Base-by-base conservation (phyloP, 352 stramenopile species). In the Pythium brachiatum region DNA sequence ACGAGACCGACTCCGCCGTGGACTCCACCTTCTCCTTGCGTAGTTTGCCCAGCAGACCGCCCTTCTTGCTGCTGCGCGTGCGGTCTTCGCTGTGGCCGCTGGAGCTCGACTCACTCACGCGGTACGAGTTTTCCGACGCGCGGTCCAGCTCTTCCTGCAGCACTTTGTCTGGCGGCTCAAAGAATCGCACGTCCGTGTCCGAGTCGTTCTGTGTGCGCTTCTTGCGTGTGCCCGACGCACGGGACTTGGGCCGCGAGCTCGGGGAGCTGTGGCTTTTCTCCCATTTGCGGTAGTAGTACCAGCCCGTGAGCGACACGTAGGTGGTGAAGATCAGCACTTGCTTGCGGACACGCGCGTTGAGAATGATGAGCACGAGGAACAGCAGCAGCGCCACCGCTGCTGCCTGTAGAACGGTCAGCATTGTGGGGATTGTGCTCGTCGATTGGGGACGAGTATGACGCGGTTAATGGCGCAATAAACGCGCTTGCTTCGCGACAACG, bases 251-350 rank as follows among this genome's bases (percentile, higher is more conserved):
- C 27, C 50, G 54, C 0, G 38, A 38, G 9, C 39, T 21, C 18
- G 53, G 16, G n/a, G 57, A 32, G n/a, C 46, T 47, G 64, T 79
- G 75, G 16, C 79, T 76, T 68, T 92, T 92, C 61, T 90, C 78
- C 67, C 83, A 78, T 48, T 86, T 67, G 47, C 83, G 83, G 57
- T 87, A 92, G 68, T 92, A 92, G 68, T 92, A 92, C 83, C 83
- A 92, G 60, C 78, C 74, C 38, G 81, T 92, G 76, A 92, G 83
- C 62, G 83, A 88, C 43, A 81, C 62, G 75, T 92, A 92, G 18
- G 83, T 87, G 57, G 78, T 76, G 67, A 72, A 81, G 61, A 90
- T 89, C 61, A 92, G 84, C 53, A 75, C 68, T 31, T 69, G 72
- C 69, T 88, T 89, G 62, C 83, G 79, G 57, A 86, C 60, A 36